Base-by-base conservation (phyloP, 1,139 yeast species). In the Pichia sp. region DNA sequence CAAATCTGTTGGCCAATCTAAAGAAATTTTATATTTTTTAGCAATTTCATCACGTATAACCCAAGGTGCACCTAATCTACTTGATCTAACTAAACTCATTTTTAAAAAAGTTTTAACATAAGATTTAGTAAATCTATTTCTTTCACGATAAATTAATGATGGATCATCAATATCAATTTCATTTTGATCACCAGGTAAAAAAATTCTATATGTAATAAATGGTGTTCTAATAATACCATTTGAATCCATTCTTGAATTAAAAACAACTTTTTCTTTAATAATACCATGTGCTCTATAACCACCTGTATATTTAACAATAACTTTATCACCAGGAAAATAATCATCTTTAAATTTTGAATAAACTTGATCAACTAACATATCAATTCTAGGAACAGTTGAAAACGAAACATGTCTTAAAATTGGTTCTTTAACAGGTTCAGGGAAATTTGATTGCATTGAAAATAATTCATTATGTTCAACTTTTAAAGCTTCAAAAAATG, bases 1-100 rank as follows among this genome's bases (percentile, higher is more conserved):
- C 54, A 51, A 56, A 53, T 51, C 53, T 41, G 72, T 70, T 0
- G 86, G 86, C 53, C 72, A 74, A 35, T 69, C 77, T 34, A 71
- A 68, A 11, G 81, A 72, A 10, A 79, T 78, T 52, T 81, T 65
- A 55, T 76, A 79, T 49, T 70, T 71, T 46, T 66, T 69, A 2
- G 84, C 84, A 59, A 77, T 87, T 51, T 80, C 79, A 26, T 76
- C 78, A 58, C 83, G 84, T n/a, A 91, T 94, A 16, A 91, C 80
- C 97, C 97, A 91, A 1, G 98, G 97, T 3, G 97, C 94, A 2
- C 97, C 96, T 33, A 82, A 72, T 69, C 84, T 84, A 45, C 81
- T 74, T 5, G 91, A 86, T 52, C 96, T 74, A 4, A 86, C 72
- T 53, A 91, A 78, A 6, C 95, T 79, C 53, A 88, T 74, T 56